Base-by-base conservation (phyloP, 208 protist genomes). In the Wallacemonas sp. region DNA sequence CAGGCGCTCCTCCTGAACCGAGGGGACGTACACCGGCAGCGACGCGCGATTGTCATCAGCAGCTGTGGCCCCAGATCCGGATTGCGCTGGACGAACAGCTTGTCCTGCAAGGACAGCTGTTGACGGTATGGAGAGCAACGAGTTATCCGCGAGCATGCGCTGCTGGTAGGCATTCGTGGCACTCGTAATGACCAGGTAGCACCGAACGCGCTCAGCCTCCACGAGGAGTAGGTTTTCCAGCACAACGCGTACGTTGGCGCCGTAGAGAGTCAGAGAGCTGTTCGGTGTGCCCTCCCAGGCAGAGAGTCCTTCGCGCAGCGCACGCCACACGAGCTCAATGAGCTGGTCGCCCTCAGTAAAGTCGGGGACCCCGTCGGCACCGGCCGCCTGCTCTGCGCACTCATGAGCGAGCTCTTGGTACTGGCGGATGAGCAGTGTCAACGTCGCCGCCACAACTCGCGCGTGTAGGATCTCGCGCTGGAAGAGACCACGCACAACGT, bases 391-490 rank as follows among this genome's bases (percentile, higher is more conserved):
- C 13, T 68, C 42, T 3, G 61, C 72, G 63, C 72, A 84, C 66
- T 73, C 71, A 15, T 39, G 71, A 10, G 76, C 78, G 63, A 81
- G 70, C 44, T 91, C 78, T 36, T 91, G 84, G 44, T 91, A 84
- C 77, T 91, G 83, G 27, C 83, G 79, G 46, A 85, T 79, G 34
- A 94, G 67, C 46, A 94, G 63, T 19, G 75, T 82, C 52, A 94
- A 63, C 22, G 81, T 85, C 9, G 83, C 78, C 0, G 81, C 81
- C 30, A 87, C 85, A 45, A 94, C 78, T 29, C 85, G 80, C 21
- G 88, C 72, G 68, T 94, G 85, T 54, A 94, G 65, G 36, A 83
- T 50, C 42, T 92, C 85, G 33, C 76, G 75, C 73, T 89, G 89
- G 57, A 89, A 83, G 27, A 94, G 77, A 13, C 89, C 81, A 17